These are phyloP conservation scores for Leptoxyphium fumago DNA, from an alignment of 2,329 filamentous ascomycete genomes.

Conservation along the genomic window DNA sequence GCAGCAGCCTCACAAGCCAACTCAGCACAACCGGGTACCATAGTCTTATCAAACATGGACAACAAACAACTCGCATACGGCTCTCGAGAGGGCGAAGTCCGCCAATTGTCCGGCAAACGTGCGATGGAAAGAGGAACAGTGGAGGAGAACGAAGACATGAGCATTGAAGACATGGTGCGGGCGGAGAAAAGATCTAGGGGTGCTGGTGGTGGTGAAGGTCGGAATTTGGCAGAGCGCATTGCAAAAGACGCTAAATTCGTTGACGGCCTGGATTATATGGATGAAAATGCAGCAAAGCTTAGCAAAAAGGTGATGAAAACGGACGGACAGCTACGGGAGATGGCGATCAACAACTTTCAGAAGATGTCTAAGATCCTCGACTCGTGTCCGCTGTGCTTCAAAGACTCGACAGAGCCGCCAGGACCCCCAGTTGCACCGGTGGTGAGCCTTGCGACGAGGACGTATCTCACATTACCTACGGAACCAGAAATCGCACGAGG, in stretches of 20 bases:
- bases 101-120: constrained; percentile 60
- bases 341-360: constrained; percentile 76
- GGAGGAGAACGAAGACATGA: constrained; percentile 89
- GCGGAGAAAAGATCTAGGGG: constrained; percentile 65
- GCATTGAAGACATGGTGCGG: constrained; percentile 88
- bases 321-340: constrained; percentile 73
- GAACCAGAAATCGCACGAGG: constrained; percentile 75
- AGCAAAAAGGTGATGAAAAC: constrained; percentile 78
- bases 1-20: constrained; percentile 44
- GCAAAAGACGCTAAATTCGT: constrained; percentile 85
- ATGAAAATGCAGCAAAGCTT: constrained; percentile 86
- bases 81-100: constrained; percentile 59
- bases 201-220: constrained; percentile 57
- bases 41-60: constrained; percentile 77
- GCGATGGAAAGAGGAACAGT: constrained; percentile 74
- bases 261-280: constrained; percentile 89
- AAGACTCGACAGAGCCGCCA: constrained; percentile 54
- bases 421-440: constrained; percentile 71
- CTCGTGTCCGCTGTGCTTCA: constrained; percentile 77
- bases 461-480: constrained; percentile 77
- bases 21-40: constrained; percentile 47
- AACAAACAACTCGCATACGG: constrained; percentile 70
- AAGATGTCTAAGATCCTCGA: constrained; percentile 79
- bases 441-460: constrained; percentile 70
- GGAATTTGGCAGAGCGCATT: constrained; percentile 78